Evolutionary conservation across 768 basidiomycete genomes (phyloP).

Genomic region (Collybiopsis confluens): DNA sequence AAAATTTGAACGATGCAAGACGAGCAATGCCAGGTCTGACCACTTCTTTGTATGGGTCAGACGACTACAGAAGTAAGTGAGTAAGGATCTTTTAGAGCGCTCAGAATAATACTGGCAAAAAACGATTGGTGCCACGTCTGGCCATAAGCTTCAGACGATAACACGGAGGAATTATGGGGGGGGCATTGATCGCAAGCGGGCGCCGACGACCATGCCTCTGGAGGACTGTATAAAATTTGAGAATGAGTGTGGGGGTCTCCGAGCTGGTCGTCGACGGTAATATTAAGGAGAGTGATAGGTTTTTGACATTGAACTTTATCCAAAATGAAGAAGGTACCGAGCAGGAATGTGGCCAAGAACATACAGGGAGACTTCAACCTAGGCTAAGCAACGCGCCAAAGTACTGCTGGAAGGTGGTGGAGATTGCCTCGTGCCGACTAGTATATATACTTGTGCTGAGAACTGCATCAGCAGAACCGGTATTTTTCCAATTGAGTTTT

Average conservation of each 20-base stretch:
- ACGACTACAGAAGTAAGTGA: neutral
- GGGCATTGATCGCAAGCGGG: neutral
- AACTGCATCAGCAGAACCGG: too few relatives aligned
- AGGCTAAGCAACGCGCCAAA: neutral
- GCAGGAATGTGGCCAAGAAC: slow-evolving; percentile 1
- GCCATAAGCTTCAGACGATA: neutral
- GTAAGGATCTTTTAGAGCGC: neutral
- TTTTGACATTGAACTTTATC: neutral
- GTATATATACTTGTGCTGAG: too few relatives aligned
- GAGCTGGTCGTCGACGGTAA: slow-evolving; percentile 27
- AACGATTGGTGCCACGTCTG: slow-evolving; percentile 7
- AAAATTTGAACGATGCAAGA: slow-evolving; percentile 9
- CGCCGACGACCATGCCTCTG: slow-evolving; percentile 13
- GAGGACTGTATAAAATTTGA: slow-evolving; percentile 17
- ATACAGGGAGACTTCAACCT: neutral
- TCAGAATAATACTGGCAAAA: neutral
- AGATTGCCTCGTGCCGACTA: too few relatives aligned
- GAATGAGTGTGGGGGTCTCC: slow-evolving; percentile 16
- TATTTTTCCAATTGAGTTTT: too few relatives aligned
- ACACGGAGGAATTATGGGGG: neutral
- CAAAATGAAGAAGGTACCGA: neutral
- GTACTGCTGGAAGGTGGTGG: too few relatives aligned
- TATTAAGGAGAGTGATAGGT: slow-evolving; percentile 16
- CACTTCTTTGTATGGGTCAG: neutral
- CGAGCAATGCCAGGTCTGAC: neutral